Evolutionary conservation across 352 stramenopile genomes (phyloP).

Genomic region (Globisporangium ultimum): DNA sequence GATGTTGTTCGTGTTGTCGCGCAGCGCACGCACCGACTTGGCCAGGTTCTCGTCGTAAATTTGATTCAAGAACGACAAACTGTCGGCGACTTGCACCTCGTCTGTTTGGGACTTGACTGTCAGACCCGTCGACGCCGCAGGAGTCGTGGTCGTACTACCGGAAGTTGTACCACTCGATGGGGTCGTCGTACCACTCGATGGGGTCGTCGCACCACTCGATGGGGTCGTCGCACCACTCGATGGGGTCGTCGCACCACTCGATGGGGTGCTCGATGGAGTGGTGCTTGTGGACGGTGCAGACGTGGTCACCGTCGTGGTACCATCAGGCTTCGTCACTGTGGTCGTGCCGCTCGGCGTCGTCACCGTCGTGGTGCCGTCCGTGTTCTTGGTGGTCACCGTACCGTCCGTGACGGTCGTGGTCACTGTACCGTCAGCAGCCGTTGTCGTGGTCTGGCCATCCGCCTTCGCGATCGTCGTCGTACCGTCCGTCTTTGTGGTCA

Average conservation of each 20-base stretch:
- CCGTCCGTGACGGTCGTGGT: constrained; percentile 5
- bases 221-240: constrained; percentile 9
- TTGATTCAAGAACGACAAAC: constrained; percentile 37
- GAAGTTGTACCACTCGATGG: constrained; percentile 11
- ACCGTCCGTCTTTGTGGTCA: constrained; percentile 10
- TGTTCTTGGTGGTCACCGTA: background rate
- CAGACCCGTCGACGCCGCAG: constrained; percentile 10
- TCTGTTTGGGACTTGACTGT: constrained; percentile 15
- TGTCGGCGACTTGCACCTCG: constrained; percentile 22
- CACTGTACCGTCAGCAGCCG: constrained; percentile 2
- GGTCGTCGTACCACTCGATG: background rate
- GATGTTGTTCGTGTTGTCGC: constrained; percentile 46
- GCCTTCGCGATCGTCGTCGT: constrained; percentile 2
- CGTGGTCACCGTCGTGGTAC: constrained; percentile 1
- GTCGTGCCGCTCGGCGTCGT: constrained; percentile 9
- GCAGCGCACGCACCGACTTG: constrained; percentile 39
- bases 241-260: background rate
- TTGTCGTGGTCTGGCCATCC: constrained; percentile 2
- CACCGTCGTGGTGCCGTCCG: constrained; percentile 5
- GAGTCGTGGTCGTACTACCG: constrained; percentile 8
- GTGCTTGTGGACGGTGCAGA: background rate
- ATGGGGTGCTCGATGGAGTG: constrained; percentile 5
- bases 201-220: constrained; percentile 4
- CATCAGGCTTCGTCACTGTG: constrained; percentile 1
- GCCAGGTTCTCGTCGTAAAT: constrained; percentile 55